These are phyloP conservation scores for Cryptomeria japonica DNA, from an alignment of 75 land plant genomes.

Conservation along the genomic window DNA sequence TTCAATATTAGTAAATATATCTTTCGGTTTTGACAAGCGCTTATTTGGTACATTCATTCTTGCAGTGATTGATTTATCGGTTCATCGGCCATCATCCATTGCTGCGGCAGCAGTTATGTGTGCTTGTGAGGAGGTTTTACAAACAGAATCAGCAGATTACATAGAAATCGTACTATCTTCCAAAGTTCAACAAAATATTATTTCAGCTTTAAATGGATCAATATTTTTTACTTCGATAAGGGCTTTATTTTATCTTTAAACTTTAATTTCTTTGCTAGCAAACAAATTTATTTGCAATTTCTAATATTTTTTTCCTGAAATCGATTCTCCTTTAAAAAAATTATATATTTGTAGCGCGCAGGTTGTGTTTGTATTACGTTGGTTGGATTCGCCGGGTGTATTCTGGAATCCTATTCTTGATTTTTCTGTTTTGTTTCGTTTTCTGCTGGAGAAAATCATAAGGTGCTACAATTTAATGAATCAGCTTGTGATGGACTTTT, in stretches of 20 bases:
- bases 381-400: background rate
- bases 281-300: background rate
- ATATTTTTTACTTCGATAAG: background rate
- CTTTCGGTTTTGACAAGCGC: background rate
- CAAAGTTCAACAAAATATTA: conserved; percentile 3
- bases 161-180: background rate
- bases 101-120: conserved; percentile 60
- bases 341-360: background rate
- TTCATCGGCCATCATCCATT: conserved; percentile 43
- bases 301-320: too few species aligned
- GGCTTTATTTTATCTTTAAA: background rate
- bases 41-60: background rate
- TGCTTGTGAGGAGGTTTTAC: conserved; percentile 29
- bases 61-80: conserved; percentile 42
- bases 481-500: conserved; percentile 39
- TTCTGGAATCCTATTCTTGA: background rate
- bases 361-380: background rate
- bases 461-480: conserved; percentile 54
- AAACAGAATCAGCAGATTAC: conserved; percentile 13
- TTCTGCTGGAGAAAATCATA: conserved; percentile 50
- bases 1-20: too few species aligned
- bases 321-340: background rate
- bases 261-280: background rate
- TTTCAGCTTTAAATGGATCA: too few species aligned
- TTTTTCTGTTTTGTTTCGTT: background rate